phyloP scores from a whole-genome alignment of 805 yeast genomes.

The Gaillardinia entomophila region DNA sequence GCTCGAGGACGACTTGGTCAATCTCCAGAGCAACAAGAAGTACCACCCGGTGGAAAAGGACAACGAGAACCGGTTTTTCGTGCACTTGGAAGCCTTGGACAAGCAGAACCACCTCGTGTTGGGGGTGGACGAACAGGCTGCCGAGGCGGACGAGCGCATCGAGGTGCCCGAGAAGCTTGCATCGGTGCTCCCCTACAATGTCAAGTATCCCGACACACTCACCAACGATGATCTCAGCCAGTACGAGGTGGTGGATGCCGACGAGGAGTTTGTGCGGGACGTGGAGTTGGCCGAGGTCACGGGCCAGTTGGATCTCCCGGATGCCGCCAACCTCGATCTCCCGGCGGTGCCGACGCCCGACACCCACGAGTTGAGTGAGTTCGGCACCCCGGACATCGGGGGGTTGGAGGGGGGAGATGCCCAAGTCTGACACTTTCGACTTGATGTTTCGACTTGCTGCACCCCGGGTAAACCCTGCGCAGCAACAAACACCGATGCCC shows the following conservation, averaged over 20 bases:
- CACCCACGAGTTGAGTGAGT: no score
- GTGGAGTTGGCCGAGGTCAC: not conserved
- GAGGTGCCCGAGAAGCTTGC: constrained; percentile 19
- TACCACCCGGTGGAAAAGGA: constrained; percentile 20
- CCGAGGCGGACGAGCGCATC: constrained; percentile 2
- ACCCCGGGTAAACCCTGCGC: no score
- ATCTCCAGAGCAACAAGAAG: constrained; percentile 20
- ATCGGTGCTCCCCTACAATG: constrained; percentile 25
- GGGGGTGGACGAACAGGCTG: constrained; percentile 17
- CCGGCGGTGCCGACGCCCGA: no score
- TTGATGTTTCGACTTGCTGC: no score
- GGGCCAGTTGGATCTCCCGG: not conserved
- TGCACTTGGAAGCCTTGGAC: constrained; percentile 18
- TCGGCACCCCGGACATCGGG: no score
- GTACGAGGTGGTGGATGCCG: constrained; percentile 11
- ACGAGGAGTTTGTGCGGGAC: no score
- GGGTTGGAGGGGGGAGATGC: no score
- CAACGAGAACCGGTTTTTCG: constrained; percentile 8
- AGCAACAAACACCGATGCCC: no score
- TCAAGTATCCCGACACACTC: constrained; percentile 19
- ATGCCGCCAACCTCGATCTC: not conserved
- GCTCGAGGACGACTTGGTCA: constrained; percentile 19
- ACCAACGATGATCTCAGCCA: constrained; percentile 21
- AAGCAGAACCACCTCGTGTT: constrained; percentile 25
- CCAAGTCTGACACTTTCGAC: no score